Base-by-base conservation (phyloP, 2,329 filamentous ascomycete genomes). In the Fusarium nematophilum region DNA sequence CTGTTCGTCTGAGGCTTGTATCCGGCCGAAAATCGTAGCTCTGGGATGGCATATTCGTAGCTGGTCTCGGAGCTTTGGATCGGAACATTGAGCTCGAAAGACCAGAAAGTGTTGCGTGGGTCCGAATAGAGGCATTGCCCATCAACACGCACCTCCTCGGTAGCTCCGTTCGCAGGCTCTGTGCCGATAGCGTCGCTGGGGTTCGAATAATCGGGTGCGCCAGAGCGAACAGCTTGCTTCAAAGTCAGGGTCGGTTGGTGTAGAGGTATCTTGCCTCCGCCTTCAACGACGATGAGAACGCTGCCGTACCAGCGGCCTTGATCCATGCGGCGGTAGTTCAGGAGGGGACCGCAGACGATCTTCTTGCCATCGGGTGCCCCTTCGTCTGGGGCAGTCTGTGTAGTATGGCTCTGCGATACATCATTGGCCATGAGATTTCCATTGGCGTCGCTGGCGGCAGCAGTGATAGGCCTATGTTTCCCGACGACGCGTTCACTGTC, bases 71-170 rank as follows among this genome's bases (percentile, higher is more conserved):
- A 78, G 11, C 81, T 74, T 46, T 86, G 85, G 59, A 99, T 85
- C 60, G 93, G 90, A 30, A 97, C 86, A 65, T 88, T 83, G 26
- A 99, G 74, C 66, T 90, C 89, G 76, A 98, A 99, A 53, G 89
- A 85, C 95, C 95, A 99, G 75, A 99, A 99, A 0, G 94, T 98
- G 82, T 88, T 78, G 76, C 83, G 77, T 40, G 77, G 74, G 68
- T 89, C 83, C 72, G 89, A 84, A 87, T 89, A 78, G 77, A 94
- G 72, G 82, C 83, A 78, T 75, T 80, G 70, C 34, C 67, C 65
- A 39, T 73, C 65, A 45, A 72, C 55, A 13, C 66, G 72, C 40
- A 33, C 57, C 79, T 84, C 83, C 82, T 78, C 68, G 48, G 81
- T 74, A 1, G 71, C 73, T 47, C 59, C 64, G 59, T 72, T 68